A percentile compares a stretch with the other conserved stretches of the same genome.
These are phyloP conservation scores for Citrus unshiu DNA, from an alignment of 345 rosid species.

Conservation along the genomic window DNA sequence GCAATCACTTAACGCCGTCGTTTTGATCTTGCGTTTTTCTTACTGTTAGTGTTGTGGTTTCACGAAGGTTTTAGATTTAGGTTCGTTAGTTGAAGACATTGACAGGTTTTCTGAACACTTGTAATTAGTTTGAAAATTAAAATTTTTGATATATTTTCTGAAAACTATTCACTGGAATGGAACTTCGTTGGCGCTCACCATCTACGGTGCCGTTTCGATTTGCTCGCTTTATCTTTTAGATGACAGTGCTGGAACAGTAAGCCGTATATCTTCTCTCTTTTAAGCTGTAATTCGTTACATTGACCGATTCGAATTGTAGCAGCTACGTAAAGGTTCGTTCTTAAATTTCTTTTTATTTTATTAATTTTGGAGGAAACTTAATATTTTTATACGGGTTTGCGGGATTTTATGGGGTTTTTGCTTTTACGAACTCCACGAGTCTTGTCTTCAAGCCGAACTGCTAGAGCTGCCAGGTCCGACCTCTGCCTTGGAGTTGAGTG, in stretches of 20 bases:
- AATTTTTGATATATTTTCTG: too few relatives aligned
- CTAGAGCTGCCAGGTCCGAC: too few relatives aligned
- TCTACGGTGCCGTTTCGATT: not conserved
- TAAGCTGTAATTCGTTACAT: not conserved
- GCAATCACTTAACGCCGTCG: too few relatives aligned
- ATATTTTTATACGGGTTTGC: not conserved
- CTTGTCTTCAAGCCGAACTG: too few relatives aligned
- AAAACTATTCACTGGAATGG: not conserved
- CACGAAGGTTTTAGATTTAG: too few relatives aligned
- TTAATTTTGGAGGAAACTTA: not conserved
- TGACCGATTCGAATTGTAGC: not conserved
- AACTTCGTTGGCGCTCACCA: not conserved
- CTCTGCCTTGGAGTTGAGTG: too few relatives aligned
- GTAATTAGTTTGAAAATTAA: too few relatives aligned
- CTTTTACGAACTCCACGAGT: not conserved
- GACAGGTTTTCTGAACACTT: too few relatives aligned
- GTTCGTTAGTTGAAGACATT: too few relatives aligned
- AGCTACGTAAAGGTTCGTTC: not conserved
- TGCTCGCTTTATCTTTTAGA: not conserved
- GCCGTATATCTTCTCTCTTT: not conserved
- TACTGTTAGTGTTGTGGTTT: fast-evolving
- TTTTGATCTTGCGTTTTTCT: too few relatives aligned
- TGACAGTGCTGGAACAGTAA: not conserved
- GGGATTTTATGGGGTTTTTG: not conserved
- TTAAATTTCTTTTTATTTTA: not conserved